Conservation (phyloP, 2,329 filamentous ascomycete species). For the Apiospora phragmitis region DNA sequence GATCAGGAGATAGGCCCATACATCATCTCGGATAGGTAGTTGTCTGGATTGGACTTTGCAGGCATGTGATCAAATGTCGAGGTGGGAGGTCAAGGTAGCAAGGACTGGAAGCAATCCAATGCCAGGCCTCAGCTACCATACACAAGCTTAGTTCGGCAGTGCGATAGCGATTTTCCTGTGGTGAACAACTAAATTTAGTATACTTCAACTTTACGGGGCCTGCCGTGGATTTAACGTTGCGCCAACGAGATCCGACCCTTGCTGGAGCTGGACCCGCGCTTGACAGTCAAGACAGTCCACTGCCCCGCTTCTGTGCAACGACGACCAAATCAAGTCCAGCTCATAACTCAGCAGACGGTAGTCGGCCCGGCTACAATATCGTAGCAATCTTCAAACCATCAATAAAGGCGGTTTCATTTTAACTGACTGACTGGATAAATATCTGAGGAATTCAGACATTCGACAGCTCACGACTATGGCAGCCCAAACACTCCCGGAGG, state of each 20-base stretch:
- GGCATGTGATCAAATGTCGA: background rate
- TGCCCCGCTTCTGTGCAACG: background rate
- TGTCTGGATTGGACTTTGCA: background rate
- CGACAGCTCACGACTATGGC: slow-evolving; percentile 23
- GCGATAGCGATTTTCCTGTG: background rate
- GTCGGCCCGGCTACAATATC: background rate
- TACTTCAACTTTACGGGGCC: background rate
- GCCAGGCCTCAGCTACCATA: too few species aligned
- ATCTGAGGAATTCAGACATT: background rate
- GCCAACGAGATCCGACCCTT: background rate
- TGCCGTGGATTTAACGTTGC: background rate
- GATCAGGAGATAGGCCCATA: background rate
- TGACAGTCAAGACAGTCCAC: background rate
- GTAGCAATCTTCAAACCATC: background rate
- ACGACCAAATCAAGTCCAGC: background rate
- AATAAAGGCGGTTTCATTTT: background rate
- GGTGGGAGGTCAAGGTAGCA: background rate
- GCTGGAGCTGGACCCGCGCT: background rate
- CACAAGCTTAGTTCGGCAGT: background rate
- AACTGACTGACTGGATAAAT: background rate
- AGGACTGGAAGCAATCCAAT: background rate
- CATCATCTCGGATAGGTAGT: background rate
- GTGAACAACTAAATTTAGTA: too few species aligned
- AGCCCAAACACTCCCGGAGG: slow-evolving; percentile 28
- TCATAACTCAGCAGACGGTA: background rate